Evolutionary conservation across 345 rosid species (phyloP).

Genomic region (Populus nigra): DNA sequence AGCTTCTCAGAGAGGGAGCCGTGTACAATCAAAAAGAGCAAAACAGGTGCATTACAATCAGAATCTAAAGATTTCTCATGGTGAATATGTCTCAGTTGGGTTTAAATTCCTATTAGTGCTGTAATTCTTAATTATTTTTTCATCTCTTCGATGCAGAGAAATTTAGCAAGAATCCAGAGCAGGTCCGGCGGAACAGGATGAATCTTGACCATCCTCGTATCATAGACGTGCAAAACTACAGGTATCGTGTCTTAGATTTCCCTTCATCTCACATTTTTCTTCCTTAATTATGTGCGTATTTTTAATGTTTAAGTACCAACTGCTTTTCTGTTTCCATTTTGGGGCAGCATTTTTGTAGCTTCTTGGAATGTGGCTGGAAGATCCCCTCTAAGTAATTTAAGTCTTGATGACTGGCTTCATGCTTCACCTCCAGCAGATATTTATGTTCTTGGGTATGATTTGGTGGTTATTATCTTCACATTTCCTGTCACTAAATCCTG

Average conservation of each 20-base stretch:
- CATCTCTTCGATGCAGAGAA: slow-evolving; percentile 53
- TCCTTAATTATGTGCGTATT: not conserved
- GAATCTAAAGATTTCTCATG: not conserved
- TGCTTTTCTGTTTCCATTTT: slow-evolving; percentile 16
- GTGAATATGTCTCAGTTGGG: slow-evolving; percentile 4
- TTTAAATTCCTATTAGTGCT: not conserved
- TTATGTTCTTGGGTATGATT: slow-evolving; percentile 83
- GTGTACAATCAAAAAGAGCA: slow-evolving; percentile 74
- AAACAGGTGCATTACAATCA: slow-evolving; percentile 56
- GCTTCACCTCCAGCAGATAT: slow-evolving; percentile 96
- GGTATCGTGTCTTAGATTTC: slow-evolving; percentile 40
- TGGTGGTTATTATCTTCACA: slow-evolving; percentile 10
- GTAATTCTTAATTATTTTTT: not conserved
- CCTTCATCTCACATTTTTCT: not conserved
- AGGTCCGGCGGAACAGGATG: slow-evolving; percentile 67
- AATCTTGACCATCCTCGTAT: slow-evolving; percentile 90
- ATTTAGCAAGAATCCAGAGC: slow-evolving; percentile 65
- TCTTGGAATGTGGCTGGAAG: slow-evolving; percentile 98
- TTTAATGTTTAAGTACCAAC: slow-evolving; percentile 5
- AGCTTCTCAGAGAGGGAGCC: slow-evolving; percentile 85
- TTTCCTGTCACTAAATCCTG: slow-evolving; percentile 4
- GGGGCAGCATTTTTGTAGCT: slow-evolving; percentile 79
- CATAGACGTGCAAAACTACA: slow-evolving; percentile 91
- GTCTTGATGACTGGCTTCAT: slow-evolving; percentile 93
- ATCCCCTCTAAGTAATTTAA: slow-evolving; percentile 79